phyloP scores from a whole-genome alignment of 768 basidiomycete genomes.

The Stropharia rugosoannulata region DNA sequence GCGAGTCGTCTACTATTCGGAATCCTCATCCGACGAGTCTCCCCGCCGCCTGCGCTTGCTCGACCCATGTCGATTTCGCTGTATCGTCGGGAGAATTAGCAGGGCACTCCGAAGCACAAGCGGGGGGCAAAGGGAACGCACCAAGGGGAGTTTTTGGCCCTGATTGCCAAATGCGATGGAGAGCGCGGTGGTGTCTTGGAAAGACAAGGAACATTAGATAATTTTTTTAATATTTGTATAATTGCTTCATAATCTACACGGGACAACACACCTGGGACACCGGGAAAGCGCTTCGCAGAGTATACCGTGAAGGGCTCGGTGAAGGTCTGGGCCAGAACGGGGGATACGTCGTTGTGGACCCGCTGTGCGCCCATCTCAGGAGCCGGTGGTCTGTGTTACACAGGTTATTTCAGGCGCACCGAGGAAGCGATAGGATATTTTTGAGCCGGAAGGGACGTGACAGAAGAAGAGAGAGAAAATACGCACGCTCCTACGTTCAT shows the following conservation, averaged over 20 bases:
- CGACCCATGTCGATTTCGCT: conserved; percentile 84
- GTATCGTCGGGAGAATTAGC: conserved; percentile 11
- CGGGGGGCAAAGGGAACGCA: conserved; percentile 34
- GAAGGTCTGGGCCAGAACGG: conserved; percentile 82
- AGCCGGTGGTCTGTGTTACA: conserved; percentile 55
- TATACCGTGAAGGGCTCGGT: conserved; percentile 84
- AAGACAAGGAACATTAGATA: conserved; percentile 8
- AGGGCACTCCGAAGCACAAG: conserved; percentile 13
- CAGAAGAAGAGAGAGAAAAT: conserved; percentile 10
- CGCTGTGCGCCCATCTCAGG: conserved; percentile 65
- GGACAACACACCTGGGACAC: conserved; percentile 74
- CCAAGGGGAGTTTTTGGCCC: conserved; percentile 86
- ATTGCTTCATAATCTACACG: conserved; percentile 3
- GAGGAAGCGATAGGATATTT: conserved; percentile 10
- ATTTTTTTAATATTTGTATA: conserved; percentile 10
- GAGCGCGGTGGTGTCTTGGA: conserved; percentile 79
- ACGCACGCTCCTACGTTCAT: conserved; percentile 93
- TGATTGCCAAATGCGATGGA: conserved; percentile 89
- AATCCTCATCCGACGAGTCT: conserved; percentile 69
- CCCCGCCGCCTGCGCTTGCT: conserved; percentile 63
- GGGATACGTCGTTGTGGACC: conserved; percentile 68
- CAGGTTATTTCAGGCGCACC: background rate
- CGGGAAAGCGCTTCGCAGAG: conserved; percentile 93
- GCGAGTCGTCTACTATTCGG: conserved; percentile 36
- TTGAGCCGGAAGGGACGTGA: conserved; percentile 4